Evolutionary conservation across 2,329 filamentous ascomycete species (phyloP), one percentile per base, ranked within the genome.

Genomic region (Oidium heveae): DNA sequence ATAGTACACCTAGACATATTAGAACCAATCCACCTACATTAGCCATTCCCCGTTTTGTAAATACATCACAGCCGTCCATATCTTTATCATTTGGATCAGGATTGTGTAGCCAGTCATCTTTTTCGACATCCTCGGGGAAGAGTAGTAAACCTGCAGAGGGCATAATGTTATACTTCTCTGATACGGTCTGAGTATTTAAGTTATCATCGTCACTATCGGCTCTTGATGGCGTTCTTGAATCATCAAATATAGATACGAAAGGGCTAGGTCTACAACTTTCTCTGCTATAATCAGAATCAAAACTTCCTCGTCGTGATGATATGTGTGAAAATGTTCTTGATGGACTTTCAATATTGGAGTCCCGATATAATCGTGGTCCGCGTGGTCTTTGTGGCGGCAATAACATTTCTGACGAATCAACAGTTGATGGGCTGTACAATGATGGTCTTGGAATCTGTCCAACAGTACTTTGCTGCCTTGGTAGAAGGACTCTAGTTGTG

Each of bases 111-210:
- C 76, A 80, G 62, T 85, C 81, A 63, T 85, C 81, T 61, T 82
- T 82, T 64, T 85, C 81, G 22, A 83, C 76, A 62, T 84, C 80
- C 63, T 84, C 79, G 0, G 80, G 81, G 60, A 80, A 84, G 20
- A 84, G 67, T 43, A 85, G 64, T 54, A 84, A 66, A 6, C 79
- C 79, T 15, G 79, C 75, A 2, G 77, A 80, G 0, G 81, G 80
- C 63, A 76, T 70, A 54, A 85, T 84, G 62, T 82, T 83, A 66
- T 80, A 84, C 65, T 84, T 84, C 62, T 83, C 78, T 16, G 78
- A 77, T 2, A 84, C 80, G 1, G 80, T 84, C 67, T 84, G 80
- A 0, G 80, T 84, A 61, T 82, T 84, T 54, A 83, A 67, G 61
- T 73, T 71, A 20, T 80, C 74, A 28, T 82, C 77, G 49, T 82